These are phyloP conservation scores for Hypoxylon sp. DNA, from an alignment of 2,329 filamentous ascomycete species.

Conservation along the genomic window DNA sequence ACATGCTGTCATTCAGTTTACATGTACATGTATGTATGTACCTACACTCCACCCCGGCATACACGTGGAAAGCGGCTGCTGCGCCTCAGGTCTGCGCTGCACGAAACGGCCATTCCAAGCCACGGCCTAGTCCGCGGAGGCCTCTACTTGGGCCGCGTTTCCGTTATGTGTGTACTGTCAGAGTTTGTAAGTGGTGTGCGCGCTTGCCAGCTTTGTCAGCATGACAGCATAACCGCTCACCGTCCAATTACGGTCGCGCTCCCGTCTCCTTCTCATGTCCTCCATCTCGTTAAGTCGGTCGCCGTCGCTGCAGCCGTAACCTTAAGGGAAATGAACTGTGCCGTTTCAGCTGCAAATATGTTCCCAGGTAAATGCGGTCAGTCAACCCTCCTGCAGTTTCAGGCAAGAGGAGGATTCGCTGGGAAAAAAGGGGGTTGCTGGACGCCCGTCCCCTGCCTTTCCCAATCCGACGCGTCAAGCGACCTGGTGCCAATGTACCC, in stretches of 20 bases:
- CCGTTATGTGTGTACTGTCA: slow-evolving; percentile 3
- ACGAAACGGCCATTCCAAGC: slow-evolving; percentile 39
- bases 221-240: slow-evolving; percentile 32
- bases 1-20: slow-evolving; percentile 5
- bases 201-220: slow-evolving; percentile 33
- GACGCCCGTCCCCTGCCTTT: slow-evolving; percentile 12
- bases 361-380: slow-evolving; percentile 26
- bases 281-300: slow-evolving; percentile 18
- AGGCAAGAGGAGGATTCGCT: slow-evolving; percentile 39
- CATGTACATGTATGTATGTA: too few relatives aligned
- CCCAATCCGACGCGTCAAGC: slow-evolving; percentile 17
- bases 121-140: slow-evolving; percentile 40
- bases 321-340: slow-evolving; percentile 32
- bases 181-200: slow-evolving; percentile 9
- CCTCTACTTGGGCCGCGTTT: slow-evolving; percentile 32
- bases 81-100: slow-evolving; percentile 30
- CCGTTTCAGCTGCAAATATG: slow-evolving; percentile 41
- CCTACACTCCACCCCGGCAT: slow-evolving; percentile 18
- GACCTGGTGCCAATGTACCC: slow-evolving; percentile 11
- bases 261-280: slow-evolving; percentile 5
- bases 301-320: slow-evolving; percentile 30
- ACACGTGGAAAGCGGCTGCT: slow-evolving; percentile 41
- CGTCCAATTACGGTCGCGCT: slow-evolving; percentile 20
- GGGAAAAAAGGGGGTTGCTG: slow-evolving; percentile 8
- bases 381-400: slow-evolving; percentile 39